Evolutionary conservation across 169 alveolate genomes (phyloP), one percentile per base, ranked within the genome.

Genomic region (Plasmodium relictum): DNA sequence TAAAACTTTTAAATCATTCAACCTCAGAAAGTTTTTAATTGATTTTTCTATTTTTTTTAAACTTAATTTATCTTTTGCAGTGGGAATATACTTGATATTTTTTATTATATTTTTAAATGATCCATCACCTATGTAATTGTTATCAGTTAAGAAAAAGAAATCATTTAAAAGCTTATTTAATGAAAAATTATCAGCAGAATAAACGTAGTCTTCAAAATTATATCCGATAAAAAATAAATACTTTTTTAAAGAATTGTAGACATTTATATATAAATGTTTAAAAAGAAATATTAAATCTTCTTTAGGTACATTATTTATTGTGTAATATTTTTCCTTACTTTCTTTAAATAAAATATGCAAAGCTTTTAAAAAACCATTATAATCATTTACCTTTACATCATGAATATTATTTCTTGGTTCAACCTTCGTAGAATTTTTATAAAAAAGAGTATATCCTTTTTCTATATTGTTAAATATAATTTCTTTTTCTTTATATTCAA

Each of bases 291-390:
- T n/a, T 8, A 78, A 4, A 41, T 78, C 89, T 7, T 56, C 48
- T 41, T 63, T 66, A 44, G 89, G 58, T 7, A 78, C 16, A 22
- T 66, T 78, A 65, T 78, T 78, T 78, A 78, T 78, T 42, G 73
- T 78, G 54, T 78, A 78, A 63, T 26, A 24, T 63, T 78, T 78
- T 18, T 78, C 14, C 8, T 65, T 48, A 7, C 65, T 76, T 1
- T 65, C 72, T 22, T 69, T 63, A 65, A 63, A 42, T 6, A 78
- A 56, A 16, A 78, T 78, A 24, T 78, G 89, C 63, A 78, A 45
- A 6, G 89, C 59, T 2, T 58, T 78, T 42, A 78, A 8, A 22
- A 78, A 78, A 48, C 48, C 45, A 52, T 68, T 41, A 44, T 63
- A 78, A 63, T 62, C 78, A 6, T 63, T 24, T 16, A 45, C 63